Base-by-base conservation (phyloP, 306 rosid genomes). In the Neltuma alba region DNA sequence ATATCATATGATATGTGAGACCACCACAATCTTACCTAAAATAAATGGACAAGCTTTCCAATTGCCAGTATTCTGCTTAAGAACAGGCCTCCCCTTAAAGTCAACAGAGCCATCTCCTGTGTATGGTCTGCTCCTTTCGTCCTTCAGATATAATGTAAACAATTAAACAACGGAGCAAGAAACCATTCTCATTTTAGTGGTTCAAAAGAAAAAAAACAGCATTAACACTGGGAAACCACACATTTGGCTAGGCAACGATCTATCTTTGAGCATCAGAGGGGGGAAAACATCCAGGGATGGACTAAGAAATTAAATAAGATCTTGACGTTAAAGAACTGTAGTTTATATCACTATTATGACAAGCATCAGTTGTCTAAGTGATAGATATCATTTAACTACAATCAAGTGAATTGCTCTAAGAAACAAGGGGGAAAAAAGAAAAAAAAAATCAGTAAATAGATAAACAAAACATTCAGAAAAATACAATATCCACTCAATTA, bases 11-110 rank as follows among this genome's bases (percentile, higher is more conserved):
- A 60, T 42, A 38, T 45, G 60, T 54, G 14, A 74, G 38, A 70
- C 34, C 20, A 64, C 60, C 61, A 73, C 25, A 84, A 48, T 42
- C 23, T 74, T 83, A 90, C 94, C 97, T 20, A 92, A 86, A 79
- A 92, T 83, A 83, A 90, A 92, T 78, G 89, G 85, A 69, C 97
- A 90, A 68, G 97, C 97, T 84, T 80, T 92, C 97, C 97, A 92
- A 47, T 72, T 85, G 68, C 97, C 94, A 33, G 92, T 88, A 41
- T 77, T 87, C 69, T 60, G 55, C 86, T 83, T 88, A 28, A 84
- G 89, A 74, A 85, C 94, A 58, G 86, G 97, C n/a, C 65, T 87
- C 83, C 97, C 94, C 72, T 80, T 83, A 61, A 82, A 79, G 88
- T 92, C 92, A 70, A 90, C 94, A 0, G 94, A 90, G 62, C 94